phyloP scores from a whole-genome alignment of 2,329 filamentous ascomycete genomes.

The Monilinia fructigena region DNA sequence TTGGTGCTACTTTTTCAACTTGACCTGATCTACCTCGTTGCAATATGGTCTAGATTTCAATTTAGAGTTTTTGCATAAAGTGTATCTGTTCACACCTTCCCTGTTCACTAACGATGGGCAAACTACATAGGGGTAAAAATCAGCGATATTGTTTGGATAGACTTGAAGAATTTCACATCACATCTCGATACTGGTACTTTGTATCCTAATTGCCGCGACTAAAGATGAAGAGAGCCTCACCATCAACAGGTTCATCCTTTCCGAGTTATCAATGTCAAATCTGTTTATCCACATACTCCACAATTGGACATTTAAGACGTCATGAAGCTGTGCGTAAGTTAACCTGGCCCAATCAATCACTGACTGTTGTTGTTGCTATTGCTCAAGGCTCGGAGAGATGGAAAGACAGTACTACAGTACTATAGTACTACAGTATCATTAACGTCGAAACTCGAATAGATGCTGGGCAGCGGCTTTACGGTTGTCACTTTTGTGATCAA shows the following conservation, averaged over 20 bases:
- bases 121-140: too few relatives aligned
- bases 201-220: background rate
- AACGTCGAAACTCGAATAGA: conserved; percentile 4
- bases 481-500: conserved; percentile 16
- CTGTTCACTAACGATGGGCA: too few relatives aligned
- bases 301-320: conserved; percentile 17
- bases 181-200: background rate
- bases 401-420: background rate
- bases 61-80: too few relatives aligned
- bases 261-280: conserved; percentile 18
- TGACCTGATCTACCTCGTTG: too few relatives aligned
- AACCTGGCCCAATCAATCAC: background rate
- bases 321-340: conserved; percentile 22
- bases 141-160: too few relatives aligned
- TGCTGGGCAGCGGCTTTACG: conserved; percentile 6
- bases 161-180: too few relatives aligned
- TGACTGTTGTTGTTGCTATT: background rate
- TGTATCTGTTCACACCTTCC: too few relatives aligned
- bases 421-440: too few relatives aligned
- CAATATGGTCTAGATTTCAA: too few relatives aligned
- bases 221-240: conserved; percentile 17
- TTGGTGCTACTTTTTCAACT: too few relatives aligned
- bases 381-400: background rate
- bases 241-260: conserved; percentile 2
- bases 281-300: conserved; percentile 19